Evolutionary conservation across 2,329 filamentous ascomycete genomes (phyloP).

Genomic region (Ascochyta lentis): DNA sequence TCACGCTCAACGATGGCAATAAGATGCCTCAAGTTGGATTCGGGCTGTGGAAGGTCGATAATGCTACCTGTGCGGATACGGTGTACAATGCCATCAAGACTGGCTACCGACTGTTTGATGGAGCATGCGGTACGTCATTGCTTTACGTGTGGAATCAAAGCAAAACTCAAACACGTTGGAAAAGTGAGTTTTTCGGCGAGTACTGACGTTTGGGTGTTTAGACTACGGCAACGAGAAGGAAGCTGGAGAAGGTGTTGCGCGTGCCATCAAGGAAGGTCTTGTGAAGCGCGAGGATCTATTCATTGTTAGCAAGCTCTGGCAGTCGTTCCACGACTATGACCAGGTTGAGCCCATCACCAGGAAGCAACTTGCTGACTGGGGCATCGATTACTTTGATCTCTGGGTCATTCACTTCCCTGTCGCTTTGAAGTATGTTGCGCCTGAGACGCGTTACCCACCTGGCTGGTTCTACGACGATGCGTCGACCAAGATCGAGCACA

Average conservation of each 20-base stretch:
- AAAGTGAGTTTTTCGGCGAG: background rate
- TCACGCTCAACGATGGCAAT: conserved; percentile 56
- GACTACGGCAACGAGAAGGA: conserved; percentile 51
- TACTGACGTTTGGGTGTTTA: conserved; percentile 12
- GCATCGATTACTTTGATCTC: conserved; percentile 49
- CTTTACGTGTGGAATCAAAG: background rate
- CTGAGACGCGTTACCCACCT: conserved; percentile 45
- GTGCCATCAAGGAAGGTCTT: conserved; percentile 48
- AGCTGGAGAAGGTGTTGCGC: conserved; percentile 45
- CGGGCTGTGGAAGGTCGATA: conserved; percentile 84
- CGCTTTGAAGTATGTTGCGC: conserved; percentile 65
- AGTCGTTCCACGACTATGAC: conserved; percentile 84
- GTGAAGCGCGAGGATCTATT: conserved; percentile 74
- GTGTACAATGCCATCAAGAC: conserved; percentile 67
- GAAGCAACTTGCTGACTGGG: conserved; percentile 60
- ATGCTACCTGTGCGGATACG: conserved; percentile 73
- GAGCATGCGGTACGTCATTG: conserved; percentile 24
- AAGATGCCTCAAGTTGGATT: conserved; percentile 80
- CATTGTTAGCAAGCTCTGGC: conserved; percentile 93
- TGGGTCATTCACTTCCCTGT: conserved; percentile 72
- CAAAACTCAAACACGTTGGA: background rate
- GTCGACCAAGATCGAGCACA: conserved; percentile 46
- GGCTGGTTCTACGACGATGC: conserved; percentile 46
- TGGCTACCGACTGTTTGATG: conserved; percentile 41
- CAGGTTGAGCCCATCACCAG: conserved; percentile 78